Evolutionary conservation across 164 flowering plant species (phyloP).

Genomic region (Vitis riparia): DNA sequence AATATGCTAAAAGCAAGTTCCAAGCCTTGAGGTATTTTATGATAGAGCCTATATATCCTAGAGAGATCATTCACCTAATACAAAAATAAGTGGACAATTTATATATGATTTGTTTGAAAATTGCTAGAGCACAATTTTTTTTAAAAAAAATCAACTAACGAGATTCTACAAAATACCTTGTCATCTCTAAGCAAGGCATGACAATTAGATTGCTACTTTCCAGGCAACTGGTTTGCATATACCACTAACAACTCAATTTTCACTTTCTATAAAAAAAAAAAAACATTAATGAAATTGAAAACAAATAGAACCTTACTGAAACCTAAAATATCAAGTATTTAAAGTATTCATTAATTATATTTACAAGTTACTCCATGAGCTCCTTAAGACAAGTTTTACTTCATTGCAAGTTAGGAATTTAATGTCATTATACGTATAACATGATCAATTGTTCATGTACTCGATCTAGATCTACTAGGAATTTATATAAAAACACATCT

Average conservation of each 20-base stretch:
- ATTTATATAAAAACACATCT: too few relatives aligned
- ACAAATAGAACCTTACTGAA: too few relatives aligned
- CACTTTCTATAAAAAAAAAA: conserved; percentile 29
- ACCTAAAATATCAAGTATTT: neutral
- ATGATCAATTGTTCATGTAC: too few relatives aligned
- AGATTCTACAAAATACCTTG: conserved; percentile 37
- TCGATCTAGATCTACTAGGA: too few relatives aligned
- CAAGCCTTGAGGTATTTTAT: conserved; percentile 55
- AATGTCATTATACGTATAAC: too few relatives aligned
- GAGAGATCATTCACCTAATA: conserved; percentile 60
- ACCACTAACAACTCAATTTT: conserved; percentile 40
- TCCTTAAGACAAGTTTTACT: too few relatives aligned
- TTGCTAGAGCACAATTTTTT: too few relatives aligned
- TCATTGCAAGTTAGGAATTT: too few relatives aligned
- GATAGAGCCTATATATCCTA: conserved; percentile 74
- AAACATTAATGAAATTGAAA: neutral
- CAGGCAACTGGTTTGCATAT: conserved; percentile 56
- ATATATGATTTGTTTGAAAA: too few relatives aligned
- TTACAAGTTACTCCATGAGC: too few relatives aligned
- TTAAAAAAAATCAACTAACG: too few relatives aligned
- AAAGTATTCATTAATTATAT: too few relatives aligned
- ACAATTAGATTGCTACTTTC: conserved; percentile 76
- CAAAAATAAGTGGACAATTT: neutral
- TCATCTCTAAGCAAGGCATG: conserved; percentile 66
- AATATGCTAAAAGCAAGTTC: conserved; percentile 70